Percentiles rank a stretch among this genome's conserved stretches.
These are phyloP conservation scores for Ophiocordyceps camponoti-floridani DNA, from an alignment of 2,329 filamentous ascomycete species.

Conservation along the genomic window DNA sequence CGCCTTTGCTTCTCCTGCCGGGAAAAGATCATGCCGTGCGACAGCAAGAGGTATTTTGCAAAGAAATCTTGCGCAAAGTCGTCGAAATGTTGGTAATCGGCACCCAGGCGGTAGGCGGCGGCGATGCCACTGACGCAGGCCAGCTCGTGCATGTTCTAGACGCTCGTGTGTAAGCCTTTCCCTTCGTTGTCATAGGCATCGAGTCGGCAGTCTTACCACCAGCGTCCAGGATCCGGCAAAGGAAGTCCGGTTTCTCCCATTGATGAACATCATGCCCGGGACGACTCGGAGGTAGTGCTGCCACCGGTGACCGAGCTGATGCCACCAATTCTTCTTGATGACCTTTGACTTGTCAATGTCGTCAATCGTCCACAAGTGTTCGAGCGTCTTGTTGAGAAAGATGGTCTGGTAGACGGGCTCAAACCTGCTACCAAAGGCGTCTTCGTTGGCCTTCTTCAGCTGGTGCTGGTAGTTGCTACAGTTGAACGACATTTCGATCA, in stretches of 20 bases:
- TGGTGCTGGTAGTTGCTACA: constrained; percentile 62
- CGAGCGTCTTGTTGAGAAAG: constrained; percentile 40
- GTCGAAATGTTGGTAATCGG: constrained; percentile 43
- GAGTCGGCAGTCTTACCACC: constrained; percentile 25
- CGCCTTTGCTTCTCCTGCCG: constrained; percentile 13
- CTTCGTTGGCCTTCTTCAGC: constrained; percentile 27
- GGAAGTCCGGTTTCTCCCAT: constrained; percentile 42
- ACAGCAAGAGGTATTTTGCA: constrained; percentile 25
- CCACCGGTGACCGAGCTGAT: constrained; percentile 47
- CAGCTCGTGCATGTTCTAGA: constrained; percentile 48
- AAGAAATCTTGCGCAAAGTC: constrained; percentile 29
- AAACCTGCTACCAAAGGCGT: constrained; percentile 11
- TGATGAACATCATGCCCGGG: constrained; percentile 54
- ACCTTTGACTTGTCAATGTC: constrained; percentile 42
- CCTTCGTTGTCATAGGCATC: too few relatives aligned
- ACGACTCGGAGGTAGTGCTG: constrained; percentile 48
- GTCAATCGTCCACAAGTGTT: constrained; percentile 38
- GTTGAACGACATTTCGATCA: constrained; percentile 56
- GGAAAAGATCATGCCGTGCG: constrained; percentile 22
- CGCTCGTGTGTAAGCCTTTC: too few relatives aligned
- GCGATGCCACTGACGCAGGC: constrained; percentile 55
- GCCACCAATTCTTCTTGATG: constrained; percentile 49
- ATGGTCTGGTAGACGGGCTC: constrained; percentile 55
- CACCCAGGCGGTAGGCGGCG: constrained; percentile 51
- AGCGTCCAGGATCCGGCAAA: constrained; percentile 54